These are phyloP conservation scores for Coprinellus micaceus DNA, from an alignment of 768 basidiomycete species.

Conservation along the genomic window DNA sequence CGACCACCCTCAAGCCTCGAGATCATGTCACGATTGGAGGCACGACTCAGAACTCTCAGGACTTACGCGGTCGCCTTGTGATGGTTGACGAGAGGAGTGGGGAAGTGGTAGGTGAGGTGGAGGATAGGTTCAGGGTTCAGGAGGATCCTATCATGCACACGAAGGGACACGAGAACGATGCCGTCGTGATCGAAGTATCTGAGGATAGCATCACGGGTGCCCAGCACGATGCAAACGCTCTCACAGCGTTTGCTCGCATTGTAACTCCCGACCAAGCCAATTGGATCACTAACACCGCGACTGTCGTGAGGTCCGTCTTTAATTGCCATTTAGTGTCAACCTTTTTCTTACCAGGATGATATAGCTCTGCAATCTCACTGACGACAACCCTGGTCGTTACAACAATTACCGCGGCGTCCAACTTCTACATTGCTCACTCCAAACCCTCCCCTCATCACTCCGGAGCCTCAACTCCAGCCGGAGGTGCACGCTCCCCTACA, in stretches of 20 bases:
- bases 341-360: conserved; percentile 6
- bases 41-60: conserved; percentile 24
- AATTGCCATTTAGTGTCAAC: not conserved
- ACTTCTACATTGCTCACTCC: conserved; percentile 58
- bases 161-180: conserved; percentile 51
- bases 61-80: conserved; percentile 57
- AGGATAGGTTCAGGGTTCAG: conserved; percentile 48
- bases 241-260: conserved; percentile 55
- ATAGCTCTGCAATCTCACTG: conserved; percentile 63
- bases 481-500: not conserved
- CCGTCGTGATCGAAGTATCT: conserved; percentile 71
- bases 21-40: conserved; percentile 14
- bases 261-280: conserved; percentile 68
- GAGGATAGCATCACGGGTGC: conserved; percentile 34
- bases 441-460: conserved; percentile 45
- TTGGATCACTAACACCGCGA: conserved; percentile 62
- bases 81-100: conserved; percentile 71
- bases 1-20: conserved; percentile 8
- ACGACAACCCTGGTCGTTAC: conserved; percentile 61
- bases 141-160: conserved; percentile 57
- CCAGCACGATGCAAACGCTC: conserved; percentile 38
- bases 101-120: conserved; percentile 67
- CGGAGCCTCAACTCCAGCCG: conserved; percentile 13
- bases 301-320: conserved; percentile 53
- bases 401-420: conserved; percentile 59